Evolutionary conservation across 805 yeast species (phyloP).

Genomic region (Zygotorulaspora sp.): DNA sequence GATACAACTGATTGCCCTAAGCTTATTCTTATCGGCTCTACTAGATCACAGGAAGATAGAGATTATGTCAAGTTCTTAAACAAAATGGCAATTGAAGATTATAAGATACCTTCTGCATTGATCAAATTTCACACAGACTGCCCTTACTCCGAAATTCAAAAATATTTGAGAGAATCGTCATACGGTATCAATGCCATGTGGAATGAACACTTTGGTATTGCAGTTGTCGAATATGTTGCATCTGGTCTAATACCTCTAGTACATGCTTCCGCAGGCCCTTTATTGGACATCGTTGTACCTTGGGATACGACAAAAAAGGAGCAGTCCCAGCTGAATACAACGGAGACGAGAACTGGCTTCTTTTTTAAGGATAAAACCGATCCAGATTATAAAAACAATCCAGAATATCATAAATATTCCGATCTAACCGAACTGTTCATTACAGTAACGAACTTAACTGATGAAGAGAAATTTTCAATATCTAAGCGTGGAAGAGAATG

Average conservation of each 20-base stretch:
- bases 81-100: conserved; percentile 37
- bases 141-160: conserved; percentile 56
- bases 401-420: conserved; percentile 36
- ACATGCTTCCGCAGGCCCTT: conserved; percentile 96
- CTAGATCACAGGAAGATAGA: conserved; percentile 65
- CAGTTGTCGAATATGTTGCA: conserved; percentile 88
- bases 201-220: conserved; percentile 99
- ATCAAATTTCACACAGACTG: conserved; percentile 67
- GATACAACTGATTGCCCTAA: conserved; percentile 40
- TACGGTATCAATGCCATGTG: conserved; percentile 96
- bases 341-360: conserved; percentile 61
- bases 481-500: conserved; percentile 45
- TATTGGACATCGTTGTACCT: conserved; percentile 73
- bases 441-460: conserved; percentile 39
- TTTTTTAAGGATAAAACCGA: conserved; percentile 69
- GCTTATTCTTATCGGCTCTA: conserved; percentile 77
- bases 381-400: conserved; percentile 51
- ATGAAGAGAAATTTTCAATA: conserved; percentile 38
- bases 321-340: conserved; percentile 30
- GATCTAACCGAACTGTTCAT: conserved; percentile 48
- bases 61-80: conserved; percentile 50
- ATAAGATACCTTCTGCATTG: conserved; percentile 40
- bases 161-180: conserved; percentile 50
- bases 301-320: conserved; percentile 36
- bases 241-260: conserved; percentile 83